These are phyloP conservation scores for Caryocar brasiliense DNA, from an alignment of 441 rosid genomes.

Conservation along the genomic window DNA sequence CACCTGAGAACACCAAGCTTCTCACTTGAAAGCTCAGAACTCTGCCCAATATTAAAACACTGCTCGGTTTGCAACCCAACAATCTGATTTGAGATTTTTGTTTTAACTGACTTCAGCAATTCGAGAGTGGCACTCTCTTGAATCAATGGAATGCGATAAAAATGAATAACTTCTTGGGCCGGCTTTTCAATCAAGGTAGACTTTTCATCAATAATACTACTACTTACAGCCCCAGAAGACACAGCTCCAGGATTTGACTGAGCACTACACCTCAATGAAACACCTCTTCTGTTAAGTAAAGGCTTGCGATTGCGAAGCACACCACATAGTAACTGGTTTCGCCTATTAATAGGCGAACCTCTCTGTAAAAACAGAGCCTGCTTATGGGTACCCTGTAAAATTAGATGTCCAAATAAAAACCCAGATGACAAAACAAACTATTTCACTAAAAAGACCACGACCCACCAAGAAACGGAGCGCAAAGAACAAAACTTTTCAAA, in stretches of 20 bases:
- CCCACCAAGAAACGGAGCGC: not conserved
- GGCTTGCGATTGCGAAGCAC: slow-evolving; percentile 19
- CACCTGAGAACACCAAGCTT: slow-evolving; percentile 58
- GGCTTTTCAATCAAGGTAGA: slow-evolving; percentile 34
- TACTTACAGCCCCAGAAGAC: slow-evolving; percentile 23
- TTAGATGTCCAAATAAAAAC: not conserved
- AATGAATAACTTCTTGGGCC: slow-evolving; percentile 55
- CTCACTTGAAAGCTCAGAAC: slow-evolving; percentile 30
- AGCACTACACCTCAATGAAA: slow-evolving; percentile 43
- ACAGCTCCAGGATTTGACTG: slow-evolving; percentile 39
- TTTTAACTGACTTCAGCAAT: slow-evolving; percentile 52
- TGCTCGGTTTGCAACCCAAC: slow-evolving; percentile 73
- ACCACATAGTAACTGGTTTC: slow-evolving; percentile 46
- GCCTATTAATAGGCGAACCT: slow-evolving; percentile 15
- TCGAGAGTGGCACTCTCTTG: slow-evolving; percentile 65
- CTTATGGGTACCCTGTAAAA: slow-evolving; percentile 59
- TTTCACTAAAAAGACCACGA: too few relatives aligned
- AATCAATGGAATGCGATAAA: slow-evolving; percentile 66
- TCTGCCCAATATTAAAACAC: slow-evolving; percentile 69
- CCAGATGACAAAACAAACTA: not conserved
- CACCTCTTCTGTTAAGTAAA: slow-evolving; percentile 17
- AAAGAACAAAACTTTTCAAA: not conserved
- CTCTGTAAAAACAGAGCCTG: slow-evolving; percentile 47
- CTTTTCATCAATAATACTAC: slow-evolving; percentile 35
- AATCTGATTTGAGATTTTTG: slow-evolving; percentile 57